A percentile compares a stretch with the other conserved stretches of the same genome.
These are phyloP conservation scores for Synchytrium microbalum DNA, from an alignment of 371 early-diverging fungal species.

Conservation along the genomic window DNA sequence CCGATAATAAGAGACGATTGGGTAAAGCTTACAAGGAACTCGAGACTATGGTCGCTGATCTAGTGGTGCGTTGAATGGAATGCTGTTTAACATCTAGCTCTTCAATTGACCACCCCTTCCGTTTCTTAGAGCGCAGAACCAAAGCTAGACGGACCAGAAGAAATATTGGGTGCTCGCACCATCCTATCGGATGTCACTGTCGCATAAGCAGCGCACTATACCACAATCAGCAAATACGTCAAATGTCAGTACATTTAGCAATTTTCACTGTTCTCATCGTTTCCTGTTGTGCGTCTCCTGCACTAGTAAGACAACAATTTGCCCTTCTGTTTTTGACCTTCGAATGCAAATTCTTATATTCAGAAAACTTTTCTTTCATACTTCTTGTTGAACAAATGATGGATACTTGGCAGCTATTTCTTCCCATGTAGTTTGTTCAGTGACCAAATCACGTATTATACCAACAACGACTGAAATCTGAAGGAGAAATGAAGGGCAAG, in stretches of 20 bases:
- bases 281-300: no score
- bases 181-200: not conserved
- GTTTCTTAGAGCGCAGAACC: not conserved
- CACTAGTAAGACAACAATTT: no score
- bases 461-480: slow-evolving; percentile 59
- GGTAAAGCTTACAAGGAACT: slow-evolving; percentile 30
- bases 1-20: slow-evolving; percentile 58
- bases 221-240: no score
- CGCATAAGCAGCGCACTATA: no score
- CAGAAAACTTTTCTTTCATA: no score
- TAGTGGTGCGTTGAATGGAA: not conserved
- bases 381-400: slow-evolving; percentile 36
- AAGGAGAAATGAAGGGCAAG: not conserved
- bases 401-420: slow-evolving; percentile 54
- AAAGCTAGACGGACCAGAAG: not conserved
- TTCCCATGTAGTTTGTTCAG: slow-evolving; percentile 59
- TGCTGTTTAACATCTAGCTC: no score
- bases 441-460: slow-evolving; percentile 61
- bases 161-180: not conserved
- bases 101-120: no score
- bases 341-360: no score
- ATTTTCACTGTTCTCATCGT: no score
- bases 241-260: no score
- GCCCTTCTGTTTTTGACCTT: no score
- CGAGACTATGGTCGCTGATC: not conserved